Percentiles rank a stretch among this genome's conserved stretches.
Conservation (phyloP, 2,329 filamentous ascomycete species). For the Fusarium aywerte region DNA sequence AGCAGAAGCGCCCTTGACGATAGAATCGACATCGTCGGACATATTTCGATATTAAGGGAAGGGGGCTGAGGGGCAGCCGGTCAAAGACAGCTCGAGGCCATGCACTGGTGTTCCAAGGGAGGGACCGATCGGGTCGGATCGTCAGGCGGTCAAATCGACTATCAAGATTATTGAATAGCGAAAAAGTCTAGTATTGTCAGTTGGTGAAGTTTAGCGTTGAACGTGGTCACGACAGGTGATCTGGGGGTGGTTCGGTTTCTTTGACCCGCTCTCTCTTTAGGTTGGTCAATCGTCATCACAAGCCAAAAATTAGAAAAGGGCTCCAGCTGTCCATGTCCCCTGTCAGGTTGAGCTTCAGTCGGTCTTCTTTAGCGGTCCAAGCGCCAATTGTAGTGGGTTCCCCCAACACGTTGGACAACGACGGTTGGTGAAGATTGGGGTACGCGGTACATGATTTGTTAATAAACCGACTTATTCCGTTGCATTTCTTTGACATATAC, state of each 20-base stretch:
- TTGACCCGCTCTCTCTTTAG: conserved; percentile 18
- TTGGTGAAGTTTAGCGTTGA: conserved; percentile 22
- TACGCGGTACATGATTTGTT: conserved; percentile 21
- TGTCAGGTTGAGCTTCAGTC: background rate
- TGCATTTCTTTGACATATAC: background rate
- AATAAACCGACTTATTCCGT: conserved; percentile 46
- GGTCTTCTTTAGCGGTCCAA: conserved; percentile 11
- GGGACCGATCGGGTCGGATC: conserved; percentile 1
- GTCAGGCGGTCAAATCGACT: conserved; percentile 16
- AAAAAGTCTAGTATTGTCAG: background rate
- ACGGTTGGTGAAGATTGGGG: conserved; percentile 17
- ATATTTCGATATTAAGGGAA: conserved; percentile 52
- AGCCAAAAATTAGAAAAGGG: conserved; percentile 25
- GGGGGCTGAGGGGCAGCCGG: conserved; percentile 41
- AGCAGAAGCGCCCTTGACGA: conserved; percentile 88
- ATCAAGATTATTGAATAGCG: background rate
- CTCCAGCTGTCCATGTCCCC: background rate
- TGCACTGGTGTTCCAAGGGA: conserved; percentile 26
- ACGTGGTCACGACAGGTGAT: conserved; percentile 30
- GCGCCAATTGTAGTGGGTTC: conserved; percentile 43
- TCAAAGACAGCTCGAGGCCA: conserved; percentile 40
- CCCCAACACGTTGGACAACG: conserved; percentile 45
- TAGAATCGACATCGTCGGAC: conserved; percentile 80
- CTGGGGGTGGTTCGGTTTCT: conserved; percentile 17
- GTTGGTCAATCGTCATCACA: conserved; percentile 35